Evolutionary conservation across 805 yeast species (phyloP).

Genomic region (Wickerhamiella parazyma): DNA sequence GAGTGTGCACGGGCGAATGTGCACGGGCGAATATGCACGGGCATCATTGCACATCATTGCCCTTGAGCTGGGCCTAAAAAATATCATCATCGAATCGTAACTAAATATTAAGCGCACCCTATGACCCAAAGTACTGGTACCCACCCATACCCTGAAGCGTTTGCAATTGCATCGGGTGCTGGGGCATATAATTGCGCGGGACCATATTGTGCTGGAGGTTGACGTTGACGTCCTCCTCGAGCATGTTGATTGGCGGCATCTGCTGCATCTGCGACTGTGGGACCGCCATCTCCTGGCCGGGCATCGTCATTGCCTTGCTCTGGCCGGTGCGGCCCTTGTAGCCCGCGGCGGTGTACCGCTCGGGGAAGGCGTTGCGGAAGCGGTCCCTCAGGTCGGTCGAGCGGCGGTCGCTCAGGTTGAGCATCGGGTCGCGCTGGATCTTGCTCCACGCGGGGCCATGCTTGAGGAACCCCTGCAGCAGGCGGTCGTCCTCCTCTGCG

Average conservation of each 20-base stretch:
- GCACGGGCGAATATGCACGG: too few species aligned
- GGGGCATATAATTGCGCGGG: conserved; percentile 18
- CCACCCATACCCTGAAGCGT: conserved; percentile 6
- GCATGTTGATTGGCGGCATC: conserved; percentile 9
- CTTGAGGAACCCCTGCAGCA: conserved; percentile 30
- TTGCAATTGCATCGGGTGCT: conserved; percentile 13
- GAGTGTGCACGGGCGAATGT: too few species aligned
- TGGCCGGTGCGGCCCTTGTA: conserved; percentile 27
- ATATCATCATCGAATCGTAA: too few species aligned
- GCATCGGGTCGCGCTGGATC: conserved; percentile 30
- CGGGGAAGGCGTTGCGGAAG: conserved; percentile 34
- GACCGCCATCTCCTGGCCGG: conserved; percentile 9
- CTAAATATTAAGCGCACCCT: too few species aligned
- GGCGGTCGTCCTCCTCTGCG: conserved; percentile 30
- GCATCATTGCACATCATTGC: too few species aligned
- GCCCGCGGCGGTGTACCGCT: conserved; percentile 32
- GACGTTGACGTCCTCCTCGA: conserved; percentile 18
- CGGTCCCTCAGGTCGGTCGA: conserved; percentile 33
- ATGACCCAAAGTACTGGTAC: conserved; percentile 7
- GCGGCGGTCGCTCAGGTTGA: conserved; percentile 29
- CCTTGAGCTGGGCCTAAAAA: too few species aligned
- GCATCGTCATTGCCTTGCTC: conserved; percentile 9
- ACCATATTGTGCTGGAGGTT: conserved; percentile 17
- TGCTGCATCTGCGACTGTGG: conserved; percentile 8
- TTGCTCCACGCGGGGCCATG: conserved; percentile 36